Evolutionary conservation across 1,284 basidiomycete genomes (phyloP), one percentile per base, ranked within the genome.

Genomic region (Microbotryum violaceum): DNA sequence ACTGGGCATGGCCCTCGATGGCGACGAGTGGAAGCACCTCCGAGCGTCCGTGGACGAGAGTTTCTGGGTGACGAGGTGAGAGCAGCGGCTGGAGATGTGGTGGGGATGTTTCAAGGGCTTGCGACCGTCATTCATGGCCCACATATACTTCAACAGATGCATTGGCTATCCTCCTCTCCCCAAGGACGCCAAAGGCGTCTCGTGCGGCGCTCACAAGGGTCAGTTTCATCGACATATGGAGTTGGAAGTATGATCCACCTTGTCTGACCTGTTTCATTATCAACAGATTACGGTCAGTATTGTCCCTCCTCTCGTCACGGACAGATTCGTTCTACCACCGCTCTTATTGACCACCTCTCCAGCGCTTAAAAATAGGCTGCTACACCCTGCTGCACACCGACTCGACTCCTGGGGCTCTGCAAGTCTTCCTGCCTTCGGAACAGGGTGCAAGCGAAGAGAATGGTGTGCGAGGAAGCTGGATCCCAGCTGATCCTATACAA

Each of bases 131-230:
- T 10, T 42, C 37, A 16, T 16, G 16, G 37, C 16, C 37, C 37
- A 12, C 10, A 16, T 10, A 31, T 31, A 8, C 9, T 2, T 3
- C 37, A 42, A 42, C 37, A 42, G 37, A 42, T 42, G 37, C 47
- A 44, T 63, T 87, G 88, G 88, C 21, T 91, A 91, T 71, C 89
- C 89, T 3, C 87, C 87, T 2, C 79, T 91, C n/a, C 86, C 88
- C 0, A 77, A 81, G 47, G 82, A 83, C 57, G 79, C 85, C 61
- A 85, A 88, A 53, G 88, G 89, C 9, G 82, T 85, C 70, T 89
- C 87, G 20, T 91, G 89, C 70, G 89, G 89, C 33, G 86, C 86
- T 56, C 89, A 91, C 75, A 88, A 85, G 84, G 87, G 91, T 73
- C 91, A 91, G 66, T 42, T 42, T 18, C 12, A 16, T 12, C 37